Conservation (phyloP, 2,329 filamentous ascomycete genomes). For the Nigrospora oryzae region DNA sequence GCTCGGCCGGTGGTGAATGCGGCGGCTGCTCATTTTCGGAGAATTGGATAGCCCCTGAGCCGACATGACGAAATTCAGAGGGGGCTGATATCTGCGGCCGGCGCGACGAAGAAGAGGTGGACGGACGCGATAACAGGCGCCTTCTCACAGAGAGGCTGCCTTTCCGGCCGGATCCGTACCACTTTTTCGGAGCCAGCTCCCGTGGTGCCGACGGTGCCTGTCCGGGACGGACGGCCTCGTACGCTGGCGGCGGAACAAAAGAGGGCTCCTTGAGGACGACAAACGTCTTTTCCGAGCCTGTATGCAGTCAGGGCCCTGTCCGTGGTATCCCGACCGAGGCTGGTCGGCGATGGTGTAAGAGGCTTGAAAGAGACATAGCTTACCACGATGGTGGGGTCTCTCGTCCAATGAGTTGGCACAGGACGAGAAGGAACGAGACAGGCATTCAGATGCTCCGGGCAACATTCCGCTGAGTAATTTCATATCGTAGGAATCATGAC, state of each 20-base stretch:
- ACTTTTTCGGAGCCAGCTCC: constrained; percentile 26
- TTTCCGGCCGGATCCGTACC: constrained; percentile 27
- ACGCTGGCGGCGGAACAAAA: constrained; percentile 22
- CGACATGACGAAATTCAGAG: constrained; percentile 51
- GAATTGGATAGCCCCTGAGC: constrained; percentile 25
- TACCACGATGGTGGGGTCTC: neutral
- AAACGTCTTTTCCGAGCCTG: constrained; percentile 23
- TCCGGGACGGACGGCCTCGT: constrained; percentile 12
- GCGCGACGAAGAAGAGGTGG: constrained; percentile 29
- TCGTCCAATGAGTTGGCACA: neutral
- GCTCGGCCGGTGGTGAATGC: neutral
- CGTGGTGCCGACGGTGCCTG: constrained; percentile 13
- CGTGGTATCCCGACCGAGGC: neutral
- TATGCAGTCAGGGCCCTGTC: constrained; percentile 1
- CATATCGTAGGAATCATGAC: constrained; percentile 15
- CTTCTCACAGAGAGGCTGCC: constrained; percentile 36
- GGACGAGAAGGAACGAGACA: neutral
- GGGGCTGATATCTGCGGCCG: constrained; percentile 50
- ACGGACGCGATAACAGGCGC: constrained; percentile 23
- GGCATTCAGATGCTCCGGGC: neutral
- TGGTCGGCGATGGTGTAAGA: neutral
- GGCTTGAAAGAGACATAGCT: neutral
- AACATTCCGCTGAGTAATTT: neutral
- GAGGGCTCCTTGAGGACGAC: constrained; percentile 28
- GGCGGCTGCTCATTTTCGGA: constrained; percentile 9